A percentile compares a stretch with the other conserved stretches of the same genome.
Conservation (phyloP, 345 rosid species). For the Viola odorata region DNA sequence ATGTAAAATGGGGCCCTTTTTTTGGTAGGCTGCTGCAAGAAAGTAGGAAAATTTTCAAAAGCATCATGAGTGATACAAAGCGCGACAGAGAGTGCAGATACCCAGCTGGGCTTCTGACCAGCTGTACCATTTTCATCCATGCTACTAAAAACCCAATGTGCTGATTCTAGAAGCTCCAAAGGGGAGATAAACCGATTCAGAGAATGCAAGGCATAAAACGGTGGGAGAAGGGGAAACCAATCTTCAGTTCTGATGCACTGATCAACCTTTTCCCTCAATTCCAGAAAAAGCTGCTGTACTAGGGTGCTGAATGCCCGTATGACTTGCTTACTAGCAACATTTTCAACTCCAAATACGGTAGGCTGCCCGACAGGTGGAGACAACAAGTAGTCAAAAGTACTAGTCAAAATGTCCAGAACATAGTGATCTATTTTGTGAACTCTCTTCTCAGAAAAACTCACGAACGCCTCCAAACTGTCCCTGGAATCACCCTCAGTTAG, state of each 20-base stretch:
- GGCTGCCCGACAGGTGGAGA: constrained; percentile 27
- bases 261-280: constrained; percentile 40
- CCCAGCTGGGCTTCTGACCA: constrained; percentile 22
- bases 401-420: constrained; percentile 50
- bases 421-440: constrained; percentile 46
- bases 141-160: constrained; percentile 48
- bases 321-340: constrained; percentile 28
- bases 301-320: constrained; percentile 41
- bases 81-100: constrained; percentile 41
- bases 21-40: constrained; percentile 43
- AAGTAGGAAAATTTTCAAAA: constrained; percentile 48
- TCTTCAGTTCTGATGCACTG: constrained; percentile 41
- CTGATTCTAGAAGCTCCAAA: constrained; percentile 58
- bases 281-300: constrained; percentile 36
- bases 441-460: constrained; percentile 33
- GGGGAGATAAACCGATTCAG: constrained; percentile 59
- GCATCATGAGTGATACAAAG: constrained; percentile 60
- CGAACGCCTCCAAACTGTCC: constrained; percentile 34
- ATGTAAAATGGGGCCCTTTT: constrained; percentile 37
- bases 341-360: constrained; percentile 21
- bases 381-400: constrained; percentile 43
- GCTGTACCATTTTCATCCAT: constrained; percentile 25
- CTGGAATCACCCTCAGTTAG: constrained; percentile 22
- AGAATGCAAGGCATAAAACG: constrained; percentile 48
- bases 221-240: constrained; percentile 42